These are phyloP conservation scores for Physcomitrium patens DNA, from an alignment of 225 moss, liverwort and hornwort species.

Conservation along the genomic window DNA sequence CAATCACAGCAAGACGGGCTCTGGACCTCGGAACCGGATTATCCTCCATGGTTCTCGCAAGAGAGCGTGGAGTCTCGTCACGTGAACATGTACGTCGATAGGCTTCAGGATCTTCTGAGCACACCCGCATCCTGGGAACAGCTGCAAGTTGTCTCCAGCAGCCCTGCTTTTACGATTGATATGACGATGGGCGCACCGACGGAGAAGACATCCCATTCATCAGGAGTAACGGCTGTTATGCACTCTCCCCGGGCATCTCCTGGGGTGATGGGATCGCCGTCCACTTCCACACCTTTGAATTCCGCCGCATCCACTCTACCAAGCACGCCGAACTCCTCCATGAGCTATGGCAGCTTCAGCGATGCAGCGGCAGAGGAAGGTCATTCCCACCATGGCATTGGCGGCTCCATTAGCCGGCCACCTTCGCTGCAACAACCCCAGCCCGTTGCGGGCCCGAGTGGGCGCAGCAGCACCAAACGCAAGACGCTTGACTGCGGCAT, in stretches of 20 bases:
- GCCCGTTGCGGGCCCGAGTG: slow-evolving; percentile 45
- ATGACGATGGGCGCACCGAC: slow-evolving; percentile 4
- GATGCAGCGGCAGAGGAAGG: slow-evolving; percentile 42
- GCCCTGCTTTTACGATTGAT: not conserved
- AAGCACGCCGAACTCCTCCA: slow-evolving; percentile 63
- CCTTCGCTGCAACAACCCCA: slow-evolving; percentile 31
- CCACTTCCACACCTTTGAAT: slow-evolving; percentile 52
- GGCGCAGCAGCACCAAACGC: slow-evolving; percentile 49
- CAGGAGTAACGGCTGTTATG: not conserved
- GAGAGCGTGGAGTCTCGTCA: slow-evolving; percentile 20
- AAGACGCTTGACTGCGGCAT: slow-evolving; percentile 41
- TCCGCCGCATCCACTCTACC: slow-evolving; percentile 51
- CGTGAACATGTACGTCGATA: slow-evolving; percentile 16
- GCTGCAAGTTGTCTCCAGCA: not conserved
- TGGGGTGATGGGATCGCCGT: slow-evolving; percentile 34
- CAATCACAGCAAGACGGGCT: slow-evolving; percentile 34
- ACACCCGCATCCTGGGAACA: slow-evolving; percentile 34
- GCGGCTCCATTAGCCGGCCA: slow-evolving; percentile 31
- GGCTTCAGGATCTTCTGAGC: slow-evolving; percentile 45
- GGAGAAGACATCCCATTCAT: slow-evolving; percentile 21
- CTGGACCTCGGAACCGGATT: slow-evolving; percentile 51
- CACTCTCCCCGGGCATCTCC: slow-evolving; percentile 37
- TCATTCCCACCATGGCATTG: slow-evolving; percentile 28
- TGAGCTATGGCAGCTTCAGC: slow-evolving; percentile 59
- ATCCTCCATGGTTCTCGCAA: slow-evolving; percentile 39